These are phyloP conservation scores for Bryoglossum gracile DNA, from an alignment of 495 filamentous ascomycete genomes.

Conservation along the genomic window DNA sequence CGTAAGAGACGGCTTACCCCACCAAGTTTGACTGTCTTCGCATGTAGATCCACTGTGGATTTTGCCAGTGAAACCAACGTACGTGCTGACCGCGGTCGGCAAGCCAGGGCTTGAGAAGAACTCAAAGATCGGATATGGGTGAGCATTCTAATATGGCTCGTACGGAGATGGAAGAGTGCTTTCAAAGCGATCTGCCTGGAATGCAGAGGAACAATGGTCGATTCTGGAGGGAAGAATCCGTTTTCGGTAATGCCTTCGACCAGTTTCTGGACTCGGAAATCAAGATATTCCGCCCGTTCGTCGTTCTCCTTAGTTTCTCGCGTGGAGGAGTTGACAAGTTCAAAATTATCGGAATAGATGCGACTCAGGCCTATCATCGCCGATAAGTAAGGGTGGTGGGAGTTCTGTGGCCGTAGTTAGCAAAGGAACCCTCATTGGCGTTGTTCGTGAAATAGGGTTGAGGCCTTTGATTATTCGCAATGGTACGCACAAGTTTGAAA, in stretches of 20 bases:
- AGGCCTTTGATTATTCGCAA: no score
- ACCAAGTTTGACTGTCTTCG: background rate
- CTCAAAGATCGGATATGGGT: slow-evolving; percentile 2
- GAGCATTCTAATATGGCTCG: slow-evolving; percentile 1
- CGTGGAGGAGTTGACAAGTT: slow-evolving; percentile 1
- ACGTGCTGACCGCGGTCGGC: background rate
- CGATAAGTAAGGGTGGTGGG: background rate
- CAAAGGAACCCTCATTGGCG: no score
- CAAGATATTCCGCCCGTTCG: slow-evolving; percentile 2
- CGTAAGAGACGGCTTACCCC: background rate
- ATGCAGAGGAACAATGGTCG: background rate
- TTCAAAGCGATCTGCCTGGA: background rate
- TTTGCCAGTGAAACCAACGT: background rate
- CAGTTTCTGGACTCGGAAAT: background rate
- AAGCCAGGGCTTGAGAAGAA: background rate
- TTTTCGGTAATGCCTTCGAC: background rate
- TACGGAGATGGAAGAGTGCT: background rate
- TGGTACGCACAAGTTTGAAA: background rate
- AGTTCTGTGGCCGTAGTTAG: background rate
- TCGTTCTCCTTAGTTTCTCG: background rate
- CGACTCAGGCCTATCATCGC: background rate
- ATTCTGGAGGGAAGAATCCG: background rate
- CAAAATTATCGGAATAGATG: slow-evolving; percentile 12
- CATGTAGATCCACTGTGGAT: background rate
- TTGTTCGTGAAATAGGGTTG: no score